Conservation (phyloP, 305 asterid genomes). For the Solanum hybrid region DNA sequence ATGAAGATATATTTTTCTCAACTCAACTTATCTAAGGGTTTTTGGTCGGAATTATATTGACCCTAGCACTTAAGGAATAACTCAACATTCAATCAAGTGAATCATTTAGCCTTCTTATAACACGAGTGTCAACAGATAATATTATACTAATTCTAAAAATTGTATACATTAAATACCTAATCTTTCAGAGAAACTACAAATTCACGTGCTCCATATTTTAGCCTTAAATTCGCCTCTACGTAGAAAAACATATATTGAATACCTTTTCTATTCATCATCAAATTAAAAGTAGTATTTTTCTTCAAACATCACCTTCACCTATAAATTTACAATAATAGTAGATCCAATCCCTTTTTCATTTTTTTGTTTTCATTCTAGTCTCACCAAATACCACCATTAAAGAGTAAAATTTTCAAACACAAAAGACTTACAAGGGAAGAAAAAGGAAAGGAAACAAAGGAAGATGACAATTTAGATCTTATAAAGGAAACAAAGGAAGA, state of each 20-base stretch:
- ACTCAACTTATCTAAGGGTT: no score
- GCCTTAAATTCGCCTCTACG: not conserved
- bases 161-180: not conserved
- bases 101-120: not conserved
- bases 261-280: no score
- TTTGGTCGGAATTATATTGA: not conserved
- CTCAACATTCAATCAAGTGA: not conserved
- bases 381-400: not conserved
- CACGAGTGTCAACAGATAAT: not conserved
- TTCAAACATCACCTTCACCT: no score
- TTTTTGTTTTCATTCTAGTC: not conserved
- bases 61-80: not conserved
- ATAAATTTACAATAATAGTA: no score
- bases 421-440: not conserved
- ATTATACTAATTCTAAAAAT: no score
- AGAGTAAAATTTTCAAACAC: not conserved
- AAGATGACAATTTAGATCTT: not conserved
- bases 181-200: not conserved
- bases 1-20: not conserved
- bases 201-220: not conserved
- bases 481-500: not conserved
- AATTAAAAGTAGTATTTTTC: no score
- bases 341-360: not conserved
- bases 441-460: not conserved
- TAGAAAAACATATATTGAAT: no score